phyloP scores from a whole-genome alignment of 2,329 filamentous ascomycete genomes.

The Westerdykella aurantiaca region DNA sequence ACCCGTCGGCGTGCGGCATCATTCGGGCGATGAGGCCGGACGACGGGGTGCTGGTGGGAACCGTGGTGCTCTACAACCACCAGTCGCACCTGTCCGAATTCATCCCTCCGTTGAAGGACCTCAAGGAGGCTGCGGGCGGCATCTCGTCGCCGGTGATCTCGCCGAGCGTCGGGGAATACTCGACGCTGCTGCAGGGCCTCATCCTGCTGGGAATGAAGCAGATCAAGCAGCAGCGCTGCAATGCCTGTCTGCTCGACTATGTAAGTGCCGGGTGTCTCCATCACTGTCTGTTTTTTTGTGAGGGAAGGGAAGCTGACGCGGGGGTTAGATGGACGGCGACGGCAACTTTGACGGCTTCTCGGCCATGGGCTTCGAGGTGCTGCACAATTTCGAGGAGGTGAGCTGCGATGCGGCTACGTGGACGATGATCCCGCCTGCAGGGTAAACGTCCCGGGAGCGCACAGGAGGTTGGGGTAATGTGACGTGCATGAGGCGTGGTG shows the following conservation, averaged over 20 bases:
- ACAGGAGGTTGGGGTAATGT: background rate
- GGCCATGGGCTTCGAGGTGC: constrained; percentile 72
- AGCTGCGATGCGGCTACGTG: constrained; percentile 61
- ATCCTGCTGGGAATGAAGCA: constrained; percentile 76
- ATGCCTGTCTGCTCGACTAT: constrained; percentile 71
- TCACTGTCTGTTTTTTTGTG: constrained; percentile 1
- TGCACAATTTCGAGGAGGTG: constrained; percentile 78
- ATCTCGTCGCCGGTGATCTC: constrained; percentile 76
- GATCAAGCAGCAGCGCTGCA: constrained; percentile 71
- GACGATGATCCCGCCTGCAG: constrained; percentile 49
- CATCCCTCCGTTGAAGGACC: constrained; percentile 61
- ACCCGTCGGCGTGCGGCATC: constrained; percentile 68
- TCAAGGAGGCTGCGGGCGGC: constrained; percentile 59
- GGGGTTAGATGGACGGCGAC: constrained; percentile 59
- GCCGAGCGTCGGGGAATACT: constrained; percentile 60
- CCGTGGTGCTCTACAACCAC: constrained; percentile 70
- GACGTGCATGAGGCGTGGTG: background rate
- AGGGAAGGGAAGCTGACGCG: constrained; percentile 24
- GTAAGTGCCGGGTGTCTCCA: constrained; percentile 49
- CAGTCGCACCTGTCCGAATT: constrained; percentile 63
- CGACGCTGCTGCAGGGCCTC: constrained; percentile 69
- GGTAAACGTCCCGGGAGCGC: constrained; percentile 1
- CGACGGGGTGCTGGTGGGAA: constrained; percentile 66
- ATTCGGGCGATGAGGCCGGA: constrained; percentile 71
- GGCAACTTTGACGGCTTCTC: constrained; percentile 67